These are phyloP conservation scores for Penicillium salamii DNA, from an alignment of 495 filamentous ascomycete genomes.

Conservation along the genomic window DNA sequence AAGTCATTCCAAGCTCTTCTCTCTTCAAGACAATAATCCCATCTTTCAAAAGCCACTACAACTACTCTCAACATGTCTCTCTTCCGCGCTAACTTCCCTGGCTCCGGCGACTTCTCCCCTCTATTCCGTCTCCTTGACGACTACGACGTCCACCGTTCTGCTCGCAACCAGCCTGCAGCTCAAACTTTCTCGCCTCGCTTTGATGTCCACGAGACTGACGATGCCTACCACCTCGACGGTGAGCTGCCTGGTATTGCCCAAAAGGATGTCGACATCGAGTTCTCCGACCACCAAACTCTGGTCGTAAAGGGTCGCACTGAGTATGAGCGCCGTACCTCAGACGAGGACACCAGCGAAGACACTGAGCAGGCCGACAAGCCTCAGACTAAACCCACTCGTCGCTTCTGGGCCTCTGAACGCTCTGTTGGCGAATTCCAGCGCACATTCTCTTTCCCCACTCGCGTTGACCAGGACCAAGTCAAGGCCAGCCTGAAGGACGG, in stretches of 20 bases:
- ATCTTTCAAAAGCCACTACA: background rate
- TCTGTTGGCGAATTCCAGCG: conserved; percentile 79
- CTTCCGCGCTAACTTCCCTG: conserved; percentile 32
- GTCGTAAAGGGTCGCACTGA: conserved; percentile 65
- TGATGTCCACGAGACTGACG: conserved; percentile 70
- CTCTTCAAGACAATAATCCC: too few relatives aligned
- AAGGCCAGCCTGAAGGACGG: conserved; percentile 77
- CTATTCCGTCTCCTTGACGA: conserved; percentile 49
- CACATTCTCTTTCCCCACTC: conserved; percentile 73
- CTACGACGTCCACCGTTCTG: conserved; percentile 41
- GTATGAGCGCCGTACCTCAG: conserved; percentile 42
- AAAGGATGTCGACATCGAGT: conserved; percentile 79
- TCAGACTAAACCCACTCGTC: conserved; percentile 35
- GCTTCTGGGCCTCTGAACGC: conserved; percentile 85
- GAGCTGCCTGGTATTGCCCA: conserved; percentile 84
- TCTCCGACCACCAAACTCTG: conserved; percentile 77
- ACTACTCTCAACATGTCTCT: conserved; percentile 34
- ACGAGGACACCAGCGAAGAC: conserved; percentile 47
- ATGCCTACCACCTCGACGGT: conserved; percentile 79
- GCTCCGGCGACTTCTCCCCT: conserved; percentile 36
- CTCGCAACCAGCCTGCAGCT: conserved; percentile 14
- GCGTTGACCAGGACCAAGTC: conserved; percentile 76
- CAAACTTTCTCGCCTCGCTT: conserved; percentile 71
- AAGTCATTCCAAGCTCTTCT: conserved; percentile 7
- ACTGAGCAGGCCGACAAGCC: conserved; percentile 24